Base-by-base conservation (phyloP, 805 yeast genomes). In the Clavispora asparagi region DNA sequence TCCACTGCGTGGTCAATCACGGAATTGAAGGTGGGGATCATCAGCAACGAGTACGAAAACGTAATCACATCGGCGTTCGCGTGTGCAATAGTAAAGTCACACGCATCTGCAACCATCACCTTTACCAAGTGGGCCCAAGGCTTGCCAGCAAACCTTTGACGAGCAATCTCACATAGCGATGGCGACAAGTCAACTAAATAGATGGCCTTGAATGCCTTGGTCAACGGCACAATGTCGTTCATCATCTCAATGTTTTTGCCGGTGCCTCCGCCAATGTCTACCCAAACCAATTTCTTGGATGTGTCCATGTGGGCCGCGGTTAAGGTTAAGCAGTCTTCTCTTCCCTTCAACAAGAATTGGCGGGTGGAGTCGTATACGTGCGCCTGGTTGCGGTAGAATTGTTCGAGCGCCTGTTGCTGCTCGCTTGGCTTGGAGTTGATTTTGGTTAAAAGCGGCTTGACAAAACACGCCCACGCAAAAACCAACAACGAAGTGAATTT, bases 231-330 rank as follows among this genome's bases (percentile, higher is more conserved):
- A 40, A 80, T 66, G 38, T 70, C 60, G 60, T 83, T 71, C 95
- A 87, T 87, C 56, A 76, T 74, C 64, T 87, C 94, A 56, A 87
- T 83, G 65, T 87, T 87, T 64, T 81, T 74, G 41, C 95, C 95
- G 6, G 95, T 87, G 23, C 95, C 95, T 29, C 95, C 95, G 42
- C 95, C 95, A 58, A 87, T 77, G 60, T 85, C 91, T 42, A 85
- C 73, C 91, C 91, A 85, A 39, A 83, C 80, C 39, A 83, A 65
- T 26, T 62, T 63, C 43, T 67, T 70, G 31, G 59, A 51, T 50
- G 59, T 32, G 29, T 31, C 29, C 35, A 83, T 64, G 61, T 85
- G 90, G 25, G 83, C 62, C 28, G 70, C 73, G 1, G 87, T 85
- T 48, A 85, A 61, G 43, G 71, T 71, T 45, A 85, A 68, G 46